Evolutionary conservation across 768 basidiomycete species (phyloP), one percentile per base, ranked within the genome.

Genomic region (Mycena vitilis): DNA sequence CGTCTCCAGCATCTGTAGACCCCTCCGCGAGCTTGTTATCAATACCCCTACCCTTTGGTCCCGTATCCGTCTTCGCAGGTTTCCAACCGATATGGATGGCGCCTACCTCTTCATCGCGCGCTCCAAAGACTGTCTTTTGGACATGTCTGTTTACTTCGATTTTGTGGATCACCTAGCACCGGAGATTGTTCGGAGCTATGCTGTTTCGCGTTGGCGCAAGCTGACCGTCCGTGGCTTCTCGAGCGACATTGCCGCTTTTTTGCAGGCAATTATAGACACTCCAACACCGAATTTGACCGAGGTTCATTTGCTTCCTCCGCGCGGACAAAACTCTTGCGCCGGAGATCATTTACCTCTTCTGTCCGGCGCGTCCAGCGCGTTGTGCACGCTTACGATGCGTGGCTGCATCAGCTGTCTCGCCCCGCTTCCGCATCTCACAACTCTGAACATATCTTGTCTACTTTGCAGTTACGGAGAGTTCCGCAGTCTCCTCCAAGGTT

Each of bases 11-110:
- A 76, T 82, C 48, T 81, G 77, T 66, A 71, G 70, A 47, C 63
- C 60, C 16, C 78, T 79, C 76, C 65, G 80, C 30, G 47, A 70
- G 1, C 42, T 81, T 8, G 75, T 75, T 16, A 20, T 78, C 16
- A 48, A 59, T 30, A 57, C 74, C 16, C 80, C 80, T 2, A 63
- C 59, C 13, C 65, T 81, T 4, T 83, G 82, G 82, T 71, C 70
- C 2, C 57, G 54, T 9, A 76, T 80, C 42, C 42, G 63, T 12
- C 37, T 79, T 20, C 62, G 73, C 22, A 48, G 45, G 30, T 25
- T 53, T 23, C 40, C 57, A 25, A 36, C 49, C 13, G 44, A 69
- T 6, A 63, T 75, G 34, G 37, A 69, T 20, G 47, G 52, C 42
- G 63, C 63, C 1, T 5, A 34, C 7, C 56, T 70, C n/a, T 79